Conservation (phyloP, 257 asterid genomes). For the Primulina tabacum region DNA sequence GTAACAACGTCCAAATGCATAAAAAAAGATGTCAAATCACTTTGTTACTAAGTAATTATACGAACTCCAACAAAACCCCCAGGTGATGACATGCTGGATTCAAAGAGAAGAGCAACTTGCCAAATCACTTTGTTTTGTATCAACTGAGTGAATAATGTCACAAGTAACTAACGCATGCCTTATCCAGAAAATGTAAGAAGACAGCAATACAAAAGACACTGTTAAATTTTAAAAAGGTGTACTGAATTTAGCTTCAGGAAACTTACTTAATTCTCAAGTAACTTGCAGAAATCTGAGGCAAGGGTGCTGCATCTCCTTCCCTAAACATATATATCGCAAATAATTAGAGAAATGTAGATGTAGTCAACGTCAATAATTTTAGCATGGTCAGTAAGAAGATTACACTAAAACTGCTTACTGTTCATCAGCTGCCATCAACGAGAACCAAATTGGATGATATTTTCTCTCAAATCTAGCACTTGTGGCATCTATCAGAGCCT, state of each 20-base stretch:
- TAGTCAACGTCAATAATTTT: slow-evolving; percentile 10
- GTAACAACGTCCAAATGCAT: slow-evolving; percentile 5
- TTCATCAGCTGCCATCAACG: slow-evolving; percentile 70
- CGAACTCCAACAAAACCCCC: slow-evolving; percentile 4
- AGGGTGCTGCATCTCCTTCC: slow-evolving; percentile 56
- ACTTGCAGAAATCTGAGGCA: slow-evolving; percentile 89
- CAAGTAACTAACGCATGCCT: neutral
- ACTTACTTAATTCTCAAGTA: slow-evolving; percentile 89
- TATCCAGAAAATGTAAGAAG: neutral
- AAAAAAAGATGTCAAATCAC: neutral
- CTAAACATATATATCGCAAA: slow-evolving; percentile 41
- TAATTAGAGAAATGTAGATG: slow-evolving; percentile 28
- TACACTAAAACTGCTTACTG: slow-evolving; percentile 48
- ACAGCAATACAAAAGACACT: neutral
- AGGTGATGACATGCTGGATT: neutral
- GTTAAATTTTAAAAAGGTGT: neutral
- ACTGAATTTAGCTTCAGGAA: slow-evolving; percentile 13
- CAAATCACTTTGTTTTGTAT: neutral
- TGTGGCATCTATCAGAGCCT: slow-evolving; percentile 65
- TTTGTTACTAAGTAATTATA: neutral
- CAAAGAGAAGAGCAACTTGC: neutral
- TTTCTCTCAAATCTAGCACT: slow-evolving; percentile 49
- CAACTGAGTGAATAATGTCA: neutral
- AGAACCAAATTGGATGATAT: slow-evolving; percentile 83
- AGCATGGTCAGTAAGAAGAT: slow-evolving; percentile 16